Base-by-base conservation (phyloP, 2,329 filamentous ascomycete genomes). In the Dryadomyces quercus-mongolicae region DNA sequence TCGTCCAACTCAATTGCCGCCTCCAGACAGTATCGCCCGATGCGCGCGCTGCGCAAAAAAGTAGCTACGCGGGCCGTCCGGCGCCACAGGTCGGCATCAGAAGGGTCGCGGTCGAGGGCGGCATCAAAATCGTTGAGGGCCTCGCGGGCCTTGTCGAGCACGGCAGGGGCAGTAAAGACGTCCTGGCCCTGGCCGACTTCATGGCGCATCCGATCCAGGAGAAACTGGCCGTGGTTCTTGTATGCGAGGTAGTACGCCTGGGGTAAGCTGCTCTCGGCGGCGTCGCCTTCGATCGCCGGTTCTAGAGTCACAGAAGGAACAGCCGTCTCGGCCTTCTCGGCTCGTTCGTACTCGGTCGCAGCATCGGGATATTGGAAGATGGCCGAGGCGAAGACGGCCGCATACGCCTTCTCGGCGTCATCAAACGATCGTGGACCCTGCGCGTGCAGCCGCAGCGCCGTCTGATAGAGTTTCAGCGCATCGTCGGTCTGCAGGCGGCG, bases 401-500 rank as follows among this genome's bases (percentile, higher is more conserved):
- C 76, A 70, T 98, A 98, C 48, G 93, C 92, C 52, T 84, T 78
- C 46, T 79, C 77, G 20, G 94, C 92, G 64, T 89, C 83, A 49
- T 81, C 70, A 66, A 88, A 93, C 53, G 82, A 87, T 18, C 73
- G 72, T 0, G 87, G 82, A 2, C 93, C 91, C 69, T 95, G 89
- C 1, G 92, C 85, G 66, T 98, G 93, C 60, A 91, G 82, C 67
- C 92, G 95, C 55, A 98, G 73, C 49, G 93, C 93, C 62, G 78
- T 85, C 65, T 97, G 91, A 66, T 96, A 98, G 40, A 92, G 80
- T 70, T 96, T 97, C 58, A 98, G 74, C 49, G 93, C 91, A 71
- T 98, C 93, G 64, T 98, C 93, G 64, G 97, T 92, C 76, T 86
- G 91, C 52, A 98, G 83, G 68, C 97, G 92, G 67, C 92, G 93